Evolutionary conservation across 176 grass and related monocot genomes (phyloP).

Genomic region (Olyra latifolia): DNA sequence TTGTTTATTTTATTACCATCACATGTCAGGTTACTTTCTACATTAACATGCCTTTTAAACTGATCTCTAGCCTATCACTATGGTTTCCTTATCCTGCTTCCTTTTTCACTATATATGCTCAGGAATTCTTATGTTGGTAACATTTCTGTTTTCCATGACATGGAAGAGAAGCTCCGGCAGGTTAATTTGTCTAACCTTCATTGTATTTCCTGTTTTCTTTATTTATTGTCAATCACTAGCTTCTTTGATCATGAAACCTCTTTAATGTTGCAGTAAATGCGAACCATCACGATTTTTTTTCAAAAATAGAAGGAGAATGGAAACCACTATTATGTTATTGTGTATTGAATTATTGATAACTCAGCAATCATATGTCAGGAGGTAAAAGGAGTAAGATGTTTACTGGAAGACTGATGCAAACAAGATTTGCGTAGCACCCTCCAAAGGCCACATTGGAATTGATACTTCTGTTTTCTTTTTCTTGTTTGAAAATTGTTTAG

Average conservation of each 20-base stretch:
- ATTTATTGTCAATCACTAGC: background rate
- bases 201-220: background rate
- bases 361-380: background rate
- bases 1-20: constrained; percentile 6
- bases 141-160: constrained; percentile 69
- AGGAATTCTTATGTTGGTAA: constrained; percentile 95
- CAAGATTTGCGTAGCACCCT: constrained; percentile 1
- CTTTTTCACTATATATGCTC: constrained; percentile 36
- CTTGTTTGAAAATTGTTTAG: background rate
- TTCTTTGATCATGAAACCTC: constrained; percentile 3
- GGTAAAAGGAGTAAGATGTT: background rate
- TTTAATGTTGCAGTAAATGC: background rate
- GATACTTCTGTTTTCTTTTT: background rate
- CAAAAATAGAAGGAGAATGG: background rate
- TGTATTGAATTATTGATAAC: constrained; percentile 6
- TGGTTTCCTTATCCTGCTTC: constrained; percentile 30
- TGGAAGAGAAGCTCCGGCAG: constrained; percentile 85
- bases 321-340: background rate
- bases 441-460: background rate
- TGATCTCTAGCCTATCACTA: background rate
- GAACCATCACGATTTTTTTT: constrained; percentile 2
- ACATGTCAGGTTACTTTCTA: background rate
- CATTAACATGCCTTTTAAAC: constrained; percentile 18
- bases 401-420: constrained; percentile 22
- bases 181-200: constrained; percentile 45